Conservation (phyloP, 2,329 filamentous ascomycete genomes). For the Hypoxylon sp. region DNA sequence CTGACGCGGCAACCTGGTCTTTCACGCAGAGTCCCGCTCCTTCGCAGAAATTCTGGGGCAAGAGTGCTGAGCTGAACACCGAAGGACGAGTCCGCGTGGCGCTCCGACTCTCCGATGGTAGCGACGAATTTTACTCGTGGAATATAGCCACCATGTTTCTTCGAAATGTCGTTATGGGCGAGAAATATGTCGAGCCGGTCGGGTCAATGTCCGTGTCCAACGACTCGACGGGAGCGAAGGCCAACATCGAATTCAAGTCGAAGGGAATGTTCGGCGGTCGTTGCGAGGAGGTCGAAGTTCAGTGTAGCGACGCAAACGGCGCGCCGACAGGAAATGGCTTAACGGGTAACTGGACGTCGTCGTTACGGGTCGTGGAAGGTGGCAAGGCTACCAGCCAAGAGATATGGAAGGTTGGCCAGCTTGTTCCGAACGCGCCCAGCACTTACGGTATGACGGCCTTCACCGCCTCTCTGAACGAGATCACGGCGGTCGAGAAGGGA, state of each 20-base stretch:
- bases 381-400: slow-evolving; percentile 66
- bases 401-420: slow-evolving; percentile 79
- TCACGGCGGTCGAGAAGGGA: slow-evolving; percentile 79
- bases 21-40: slow-evolving; percentile 87
- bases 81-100: slow-evolving; percentile 85
- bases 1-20: slow-evolving; percentile 85
- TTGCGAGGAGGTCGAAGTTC: slow-evolving; percentile 85
- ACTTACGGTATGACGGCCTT: slow-evolving; percentile 91
- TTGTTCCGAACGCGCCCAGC: slow-evolving; percentile 80
- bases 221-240: slow-evolving; percentile 83
- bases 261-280: slow-evolving; percentile 98
- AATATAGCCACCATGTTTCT: slow-evolving; percentile 87
- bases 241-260: slow-evolving; percentile 87
- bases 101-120: slow-evolving; percentile 69
- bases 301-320: slow-evolving; percentile 74
- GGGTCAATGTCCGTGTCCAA: slow-evolving; percentile 87
- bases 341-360: slow-evolving; percentile 83
- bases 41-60: slow-evolving; percentile 98
- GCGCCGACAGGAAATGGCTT: slow-evolving; percentile 72
- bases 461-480: slow-evolving; percentile 85
- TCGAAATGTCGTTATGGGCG: slow-evolving; percentile 94
- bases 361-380: slow-evolving; percentile 71
- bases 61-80: slow-evolving; percentile 91
- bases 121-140: slow-evolving; percentile 88
- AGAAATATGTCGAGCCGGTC: slow-evolving; percentile 97